Percentiles rank a stretch among this genome's conserved stretches.
Conservation (phyloP, 2,329 filamentous ascomycete genomes). For the Rhynchosporium agropyri region DNA sequence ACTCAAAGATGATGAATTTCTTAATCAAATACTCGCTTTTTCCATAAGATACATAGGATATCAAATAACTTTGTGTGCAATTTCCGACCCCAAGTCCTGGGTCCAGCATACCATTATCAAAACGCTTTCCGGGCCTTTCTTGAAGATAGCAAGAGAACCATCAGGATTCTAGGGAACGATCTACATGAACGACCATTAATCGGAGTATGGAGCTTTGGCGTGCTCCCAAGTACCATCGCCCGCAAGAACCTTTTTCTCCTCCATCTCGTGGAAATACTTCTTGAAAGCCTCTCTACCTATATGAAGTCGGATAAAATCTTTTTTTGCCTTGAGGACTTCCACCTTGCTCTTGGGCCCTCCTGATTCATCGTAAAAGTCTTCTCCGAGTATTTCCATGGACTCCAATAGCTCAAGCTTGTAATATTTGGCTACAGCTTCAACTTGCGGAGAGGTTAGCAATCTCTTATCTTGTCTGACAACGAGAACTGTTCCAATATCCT, state of each 20-base stretch:
- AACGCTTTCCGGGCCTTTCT: neutral
- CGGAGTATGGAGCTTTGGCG: constrained; percentile 11
- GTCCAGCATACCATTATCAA: neutral
- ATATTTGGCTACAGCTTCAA: constrained; percentile 16
- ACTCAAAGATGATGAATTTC: too few relatives aligned
- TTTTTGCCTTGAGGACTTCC: neutral
- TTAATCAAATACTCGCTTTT: neutral
- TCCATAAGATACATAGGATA: neutral
- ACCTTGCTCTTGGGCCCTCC: neutral
- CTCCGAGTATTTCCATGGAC: neutral
- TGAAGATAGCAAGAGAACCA: neutral
- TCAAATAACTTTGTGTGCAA: neutral
- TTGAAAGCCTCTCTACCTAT: constrained; percentile 12
- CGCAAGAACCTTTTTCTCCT: neutral
- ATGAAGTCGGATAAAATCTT: neutral
- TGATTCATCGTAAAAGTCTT: neutral
- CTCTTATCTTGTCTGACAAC: constrained; percentile 20
- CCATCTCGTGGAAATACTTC: constrained; percentile 17
- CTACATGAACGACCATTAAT: neutral
- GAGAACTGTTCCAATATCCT: constrained; percentile 14
- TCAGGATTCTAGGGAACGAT: neutral
- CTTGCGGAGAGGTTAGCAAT: constrained; percentile 13
- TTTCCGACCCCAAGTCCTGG: neutral
- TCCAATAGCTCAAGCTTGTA: neutral
- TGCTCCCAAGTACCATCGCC: constrained; percentile 12